These are phyloP conservation scores for Acacia concinna DNA, from an alignment of 331 rosid species.

Conservation along the genomic window DNA sequence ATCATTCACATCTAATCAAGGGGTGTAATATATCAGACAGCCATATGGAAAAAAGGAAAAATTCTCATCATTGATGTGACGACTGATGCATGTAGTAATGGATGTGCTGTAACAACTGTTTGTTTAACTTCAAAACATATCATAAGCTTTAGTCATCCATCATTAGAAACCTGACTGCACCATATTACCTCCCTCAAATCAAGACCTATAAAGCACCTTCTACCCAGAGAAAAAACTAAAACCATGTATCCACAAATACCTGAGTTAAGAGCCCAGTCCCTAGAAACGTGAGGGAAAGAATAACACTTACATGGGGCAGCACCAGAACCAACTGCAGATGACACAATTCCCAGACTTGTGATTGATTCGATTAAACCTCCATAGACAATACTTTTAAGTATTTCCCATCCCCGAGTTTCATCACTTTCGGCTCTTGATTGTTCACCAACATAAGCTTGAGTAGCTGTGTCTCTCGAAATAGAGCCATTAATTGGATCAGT, in stretches of 20 bases:
- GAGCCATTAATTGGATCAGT: slow-evolving; percentile 20
- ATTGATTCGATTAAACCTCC: slow-evolving; percentile 73
- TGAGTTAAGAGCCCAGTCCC: neutral
- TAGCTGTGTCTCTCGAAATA: neutral
- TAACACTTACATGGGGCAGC: slow-evolving; percentile 56
- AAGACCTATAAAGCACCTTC: neutral
- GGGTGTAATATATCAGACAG: neutral
- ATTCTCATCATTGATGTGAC: neutral
- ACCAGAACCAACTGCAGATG: slow-evolving; percentile 65
- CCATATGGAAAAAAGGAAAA: neutral
- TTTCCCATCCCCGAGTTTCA: slow-evolving; percentile 45
- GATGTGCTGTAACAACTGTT: neutral
- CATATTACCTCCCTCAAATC: neutral
- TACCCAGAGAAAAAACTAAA: neutral
- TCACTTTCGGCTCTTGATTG: slow-evolving; percentile 24
- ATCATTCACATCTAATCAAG: neutral
- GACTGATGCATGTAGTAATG: neutral
- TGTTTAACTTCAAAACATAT: neutral
- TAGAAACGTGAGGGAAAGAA: neutral
- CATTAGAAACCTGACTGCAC: neutral
- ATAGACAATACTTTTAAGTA: slow-evolving; percentile 61
- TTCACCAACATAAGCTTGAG: slow-evolving; percentile 13
- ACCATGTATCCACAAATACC: neutral
- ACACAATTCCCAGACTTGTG: slow-evolving; percentile 68
- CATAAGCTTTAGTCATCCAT: slow-evolving; percentile 9